Evolutionary conservation across 2,329 filamentous ascomycete genomes (phyloP).

Genomic region (Monilinia fructicola): DNA sequence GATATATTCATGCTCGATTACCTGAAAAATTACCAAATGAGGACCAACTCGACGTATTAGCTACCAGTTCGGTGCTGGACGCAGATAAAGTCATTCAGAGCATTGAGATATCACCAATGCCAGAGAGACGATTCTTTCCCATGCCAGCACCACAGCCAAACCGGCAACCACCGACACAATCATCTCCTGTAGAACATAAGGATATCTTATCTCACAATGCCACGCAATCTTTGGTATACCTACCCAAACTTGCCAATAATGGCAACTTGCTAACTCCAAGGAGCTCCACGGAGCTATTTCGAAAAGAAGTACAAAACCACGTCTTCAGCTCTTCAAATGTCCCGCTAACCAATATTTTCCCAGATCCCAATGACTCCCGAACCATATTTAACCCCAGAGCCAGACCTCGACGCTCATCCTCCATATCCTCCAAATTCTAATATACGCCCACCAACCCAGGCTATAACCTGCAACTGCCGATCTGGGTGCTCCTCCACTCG

Average conservation of each 20-base stretch:
- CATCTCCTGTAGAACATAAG: neutral
- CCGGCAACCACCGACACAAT: neutral
- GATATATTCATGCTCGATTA: slow-evolving; percentile 12
- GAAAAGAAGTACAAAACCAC: neutral
- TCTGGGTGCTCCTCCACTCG: neutral
- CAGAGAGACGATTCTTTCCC: neutral
- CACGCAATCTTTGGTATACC: neutral
- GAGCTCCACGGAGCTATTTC: neutral
- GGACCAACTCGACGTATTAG: neutral
- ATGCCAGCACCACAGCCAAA: neutral
- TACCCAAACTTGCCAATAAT: neutral
- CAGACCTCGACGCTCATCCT: neutral
- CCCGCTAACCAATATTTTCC: neutral
- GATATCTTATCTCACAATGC: neutral
- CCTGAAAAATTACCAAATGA: neutral
- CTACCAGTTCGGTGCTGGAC: neutral
- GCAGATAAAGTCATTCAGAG: slow-evolving; percentile 4
- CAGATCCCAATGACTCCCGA: slow-evolving; percentile 8
- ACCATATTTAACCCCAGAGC: neutral
- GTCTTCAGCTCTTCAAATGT: too few relatives aligned
- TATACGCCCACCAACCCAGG: neutral
- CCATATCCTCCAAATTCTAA: neutral
- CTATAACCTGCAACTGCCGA: slow-evolving; percentile 12
- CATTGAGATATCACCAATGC: slow-evolving; percentile 7
- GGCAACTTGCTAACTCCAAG: slow-evolving; percentile 1